These are phyloP conservation scores for Sporodiniella umbellata DNA, from an alignment of 371 early-diverging fungal genomes.

Conservation along the genomic window DNA sequence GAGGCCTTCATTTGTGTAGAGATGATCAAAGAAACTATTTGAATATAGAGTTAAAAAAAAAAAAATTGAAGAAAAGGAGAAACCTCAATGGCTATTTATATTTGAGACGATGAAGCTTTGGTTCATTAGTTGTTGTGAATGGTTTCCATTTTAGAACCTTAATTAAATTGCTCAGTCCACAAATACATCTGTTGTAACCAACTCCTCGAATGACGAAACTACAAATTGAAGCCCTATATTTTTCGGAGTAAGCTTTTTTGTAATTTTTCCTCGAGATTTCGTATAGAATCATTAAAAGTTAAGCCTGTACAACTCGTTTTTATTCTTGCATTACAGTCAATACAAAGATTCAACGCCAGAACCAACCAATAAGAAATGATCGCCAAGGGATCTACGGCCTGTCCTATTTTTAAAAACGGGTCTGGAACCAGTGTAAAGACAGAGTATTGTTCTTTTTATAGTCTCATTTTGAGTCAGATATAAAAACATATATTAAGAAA, in stretches of 20 bases:
- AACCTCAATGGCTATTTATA: background rate
- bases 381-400: conserved; percentile 7
- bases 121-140: background rate
- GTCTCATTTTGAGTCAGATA: background rate
- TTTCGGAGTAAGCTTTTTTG: background rate
- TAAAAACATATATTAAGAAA: background rate
- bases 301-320: background rate
- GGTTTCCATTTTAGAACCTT: conserved; percentile 3
- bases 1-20: conserved; percentile 3
- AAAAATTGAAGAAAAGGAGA: background rate
- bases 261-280: conserved; percentile 2
- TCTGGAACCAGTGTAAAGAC: background rate
- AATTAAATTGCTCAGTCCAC: background rate
- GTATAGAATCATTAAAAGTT: background rate
- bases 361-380: conserved; percentile 7
- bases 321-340: background rate
- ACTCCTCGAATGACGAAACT: background rate
- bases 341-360: background rate
- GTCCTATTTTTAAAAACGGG: background rate
- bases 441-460: background rate
- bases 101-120: background rate
- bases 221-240: background rate
- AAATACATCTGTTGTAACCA: background rate
- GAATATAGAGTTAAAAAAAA: background rate
- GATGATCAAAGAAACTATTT: background rate